Conservation (phyloP, 1,139 yeast species). For the Magnusiomyces tetraspermus region DNA sequence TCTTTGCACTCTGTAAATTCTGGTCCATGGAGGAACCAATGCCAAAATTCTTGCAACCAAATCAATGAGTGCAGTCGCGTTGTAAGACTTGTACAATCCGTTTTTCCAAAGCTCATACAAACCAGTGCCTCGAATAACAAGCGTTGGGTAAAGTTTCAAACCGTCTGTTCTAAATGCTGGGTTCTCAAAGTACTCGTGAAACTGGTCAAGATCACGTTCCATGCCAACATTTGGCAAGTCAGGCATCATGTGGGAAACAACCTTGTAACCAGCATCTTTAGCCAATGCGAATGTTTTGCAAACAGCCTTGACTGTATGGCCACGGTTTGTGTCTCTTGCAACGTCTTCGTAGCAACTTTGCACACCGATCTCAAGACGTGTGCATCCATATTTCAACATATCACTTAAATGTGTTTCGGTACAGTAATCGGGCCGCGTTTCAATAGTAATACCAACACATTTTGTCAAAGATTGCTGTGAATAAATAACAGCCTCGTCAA, state of each 20-base stretch:
- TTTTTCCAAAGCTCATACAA: slow-evolving; percentile 94
- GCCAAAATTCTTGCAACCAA: slow-evolving; percentile 92
- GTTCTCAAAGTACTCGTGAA: slow-evolving; percentile 90
- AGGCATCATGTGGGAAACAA: slow-evolving; percentile 99
- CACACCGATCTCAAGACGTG: slow-evolving; percentile 93
- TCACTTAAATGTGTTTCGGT: slow-evolving; percentile 92
- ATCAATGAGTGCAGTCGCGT: slow-evolving; percentile 89
- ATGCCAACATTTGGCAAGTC: slow-evolving; percentile 97
- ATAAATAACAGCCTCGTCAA: slow-evolving; percentile 82
- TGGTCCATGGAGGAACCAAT: slow-evolving; percentile 97
- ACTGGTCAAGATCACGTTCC: slow-evolving; percentile 96
- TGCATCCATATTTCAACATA: slow-evolving; percentile 93
- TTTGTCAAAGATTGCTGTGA: slow-evolving; percentile 94
- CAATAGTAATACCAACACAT: slow-evolving; percentile 97
- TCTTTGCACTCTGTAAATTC: slow-evolving; percentile 95
- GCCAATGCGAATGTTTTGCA: slow-evolving; percentile 93
- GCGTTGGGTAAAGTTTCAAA: slow-evolving; percentile 85
- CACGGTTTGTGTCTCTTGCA: slow-evolving; percentile 96
- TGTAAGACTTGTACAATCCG: slow-evolving; percentile 87
- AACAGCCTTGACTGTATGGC: slow-evolving; percentile 93
- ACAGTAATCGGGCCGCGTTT: slow-evolving; percentile 97
- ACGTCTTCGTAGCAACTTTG: slow-evolving; percentile 97
- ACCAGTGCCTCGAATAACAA: slow-evolving; percentile 97
- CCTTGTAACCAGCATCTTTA: slow-evolving; percentile 96
- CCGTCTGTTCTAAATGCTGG: slow-evolving; percentile 98